phyloP scores from a whole-genome alignment of 768 basidiomycete genomes.

The Calocera viscosa region DNA sequence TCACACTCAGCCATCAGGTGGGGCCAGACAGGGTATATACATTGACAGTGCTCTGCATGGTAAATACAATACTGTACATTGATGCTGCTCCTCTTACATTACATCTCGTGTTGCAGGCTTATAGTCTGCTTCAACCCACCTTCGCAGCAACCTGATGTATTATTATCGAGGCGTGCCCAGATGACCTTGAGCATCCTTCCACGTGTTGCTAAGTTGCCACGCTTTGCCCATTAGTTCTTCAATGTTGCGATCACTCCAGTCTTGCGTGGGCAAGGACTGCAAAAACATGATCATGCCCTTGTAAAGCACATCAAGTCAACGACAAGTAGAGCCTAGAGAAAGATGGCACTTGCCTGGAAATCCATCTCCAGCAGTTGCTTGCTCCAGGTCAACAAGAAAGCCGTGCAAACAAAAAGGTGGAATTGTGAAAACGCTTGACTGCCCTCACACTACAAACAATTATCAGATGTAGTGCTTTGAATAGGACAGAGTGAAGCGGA shows the following conservation, averaged over 20 bases:
- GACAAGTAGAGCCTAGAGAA: neutral
- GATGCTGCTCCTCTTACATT: too few species aligned
- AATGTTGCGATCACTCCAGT: constrained; percentile 92
- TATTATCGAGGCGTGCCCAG: constrained; percentile 28
- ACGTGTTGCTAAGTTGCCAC: constrained; percentile 83
- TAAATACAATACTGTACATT: too few species aligned
- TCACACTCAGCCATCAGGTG: too few species aligned
- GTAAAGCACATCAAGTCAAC: neutral
- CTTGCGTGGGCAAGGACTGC: constrained; percentile 80
- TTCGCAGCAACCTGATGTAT: too few species aligned
- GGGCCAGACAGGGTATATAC: too few species aligned
- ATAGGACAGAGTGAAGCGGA: constrained; percentile 31
- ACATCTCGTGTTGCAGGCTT: too few species aligned
- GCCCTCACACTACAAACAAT: constrained; percentile 69
- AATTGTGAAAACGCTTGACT: constrained; percentile 97
- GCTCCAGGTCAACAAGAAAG: constrained; percentile 92
- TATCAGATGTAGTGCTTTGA: neutral
- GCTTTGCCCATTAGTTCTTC: constrained; percentile 92
- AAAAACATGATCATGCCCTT: constrained; percentile 99
- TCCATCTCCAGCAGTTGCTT: constrained; percentile 91
- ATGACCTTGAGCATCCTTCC: constrained; percentile 87
- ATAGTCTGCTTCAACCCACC: too few species aligned
- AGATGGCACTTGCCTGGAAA: constrained; percentile 61
- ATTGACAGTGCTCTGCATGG: too few species aligned
- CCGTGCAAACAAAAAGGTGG: constrained; percentile 95